Conservation (phyloP, 2,329 filamentous ascomycete genomes). For the Amauroascus niger region DNA sequence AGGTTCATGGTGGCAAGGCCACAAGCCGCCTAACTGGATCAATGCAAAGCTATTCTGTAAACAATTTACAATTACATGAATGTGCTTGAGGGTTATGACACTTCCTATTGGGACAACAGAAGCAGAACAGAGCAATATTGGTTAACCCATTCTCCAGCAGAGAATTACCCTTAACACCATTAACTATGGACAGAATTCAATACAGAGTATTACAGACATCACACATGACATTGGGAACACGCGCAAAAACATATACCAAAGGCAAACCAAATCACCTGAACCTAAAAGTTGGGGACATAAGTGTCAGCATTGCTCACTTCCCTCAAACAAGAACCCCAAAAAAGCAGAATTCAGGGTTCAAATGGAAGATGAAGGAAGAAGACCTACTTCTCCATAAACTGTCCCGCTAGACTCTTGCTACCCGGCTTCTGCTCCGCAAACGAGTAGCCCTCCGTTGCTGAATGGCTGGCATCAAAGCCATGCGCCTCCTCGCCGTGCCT, state of each 20-base stretch:
- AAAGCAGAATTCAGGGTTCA: background rate
- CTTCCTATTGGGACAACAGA: too few relatives aligned
- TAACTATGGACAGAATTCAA: background rate
- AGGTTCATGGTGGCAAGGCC: too few relatives aligned
- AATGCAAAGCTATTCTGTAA: too few relatives aligned
- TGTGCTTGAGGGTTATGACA: too few relatives aligned
- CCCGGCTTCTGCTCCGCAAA: slow-evolving; percentile 12
- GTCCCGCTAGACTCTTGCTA: slow-evolving; percentile 8
- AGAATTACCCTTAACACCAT: too few relatives aligned
- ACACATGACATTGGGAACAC: background rate
- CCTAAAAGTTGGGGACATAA: background rate
- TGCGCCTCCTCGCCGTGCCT: slow-evolving; percentile 6
- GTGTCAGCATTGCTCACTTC: background rate
- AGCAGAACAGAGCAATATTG: too few relatives aligned
- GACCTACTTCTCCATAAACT: slow-evolving; percentile 11
- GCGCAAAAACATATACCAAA: too few relatives aligned
- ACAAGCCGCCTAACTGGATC: too few relatives aligned
- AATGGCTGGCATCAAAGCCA: background rate
- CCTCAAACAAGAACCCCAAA: background rate
- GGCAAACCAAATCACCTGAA: background rate
- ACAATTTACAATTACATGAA: too few relatives aligned
- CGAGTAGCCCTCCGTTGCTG: background rate
- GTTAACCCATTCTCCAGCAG: too few relatives aligned
- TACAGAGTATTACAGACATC: background rate
- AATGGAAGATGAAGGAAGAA: background rate